Conservation (phyloP, 1,284 basidiomycete genomes). For the Porphyrellus sp. region DNA sequence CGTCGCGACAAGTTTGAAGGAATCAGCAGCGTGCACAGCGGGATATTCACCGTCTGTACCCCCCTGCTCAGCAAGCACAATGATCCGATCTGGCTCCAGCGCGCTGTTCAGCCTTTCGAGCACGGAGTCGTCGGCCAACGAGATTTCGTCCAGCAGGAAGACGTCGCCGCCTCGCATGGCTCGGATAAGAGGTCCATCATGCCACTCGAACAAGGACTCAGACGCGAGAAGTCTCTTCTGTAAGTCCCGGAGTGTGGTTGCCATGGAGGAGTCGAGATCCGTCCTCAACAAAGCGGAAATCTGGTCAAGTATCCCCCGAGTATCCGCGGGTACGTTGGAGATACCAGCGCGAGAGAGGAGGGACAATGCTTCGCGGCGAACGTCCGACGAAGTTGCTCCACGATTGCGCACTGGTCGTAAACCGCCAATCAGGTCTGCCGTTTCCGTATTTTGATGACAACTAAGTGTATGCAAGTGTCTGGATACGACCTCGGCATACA, state of each 20-base stretch:
- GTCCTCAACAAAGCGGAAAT: conserved; percentile 35
- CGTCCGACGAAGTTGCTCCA: conserved; percentile 44
- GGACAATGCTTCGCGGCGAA: conserved; percentile 41
- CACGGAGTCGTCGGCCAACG: conserved; percentile 97
- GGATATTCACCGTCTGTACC: conserved; percentile 72
- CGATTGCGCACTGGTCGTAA: conserved; percentile 92
- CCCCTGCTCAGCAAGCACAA: conserved; percentile 92
- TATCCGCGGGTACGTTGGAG: conserved; percentile 30
- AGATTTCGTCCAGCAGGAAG: conserved; percentile 95
- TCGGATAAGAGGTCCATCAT: conserved; percentile 90
- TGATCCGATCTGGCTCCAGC: conserved; percentile 84
- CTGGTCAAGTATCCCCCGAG: conserved; percentile 39
- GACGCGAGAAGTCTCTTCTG: conserved; percentile 46
- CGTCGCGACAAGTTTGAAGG: conserved; percentile 92
- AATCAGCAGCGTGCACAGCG: conserved; percentile 58
- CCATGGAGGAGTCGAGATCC: conserved; percentile 32
- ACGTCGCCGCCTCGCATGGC: conserved; percentile 88
- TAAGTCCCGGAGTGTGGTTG: conserved; percentile 40
- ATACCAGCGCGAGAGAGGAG: conserved; percentile 45
- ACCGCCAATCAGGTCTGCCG: conserved; percentile 93
- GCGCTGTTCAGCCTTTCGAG: conserved; percentile 97
- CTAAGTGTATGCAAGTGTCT: conserved; percentile 78
- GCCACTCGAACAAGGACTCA: conserved; percentile 92
- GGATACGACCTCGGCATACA: conserved; percentile 70
- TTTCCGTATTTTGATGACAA: conserved; percentile 99